Percentiles rank a stretch among this genome's conserved stretches.
phyloP scores from a whole-genome alignment of 1,284 basidiomycete genomes.

The Irpex sp. region DNA sequence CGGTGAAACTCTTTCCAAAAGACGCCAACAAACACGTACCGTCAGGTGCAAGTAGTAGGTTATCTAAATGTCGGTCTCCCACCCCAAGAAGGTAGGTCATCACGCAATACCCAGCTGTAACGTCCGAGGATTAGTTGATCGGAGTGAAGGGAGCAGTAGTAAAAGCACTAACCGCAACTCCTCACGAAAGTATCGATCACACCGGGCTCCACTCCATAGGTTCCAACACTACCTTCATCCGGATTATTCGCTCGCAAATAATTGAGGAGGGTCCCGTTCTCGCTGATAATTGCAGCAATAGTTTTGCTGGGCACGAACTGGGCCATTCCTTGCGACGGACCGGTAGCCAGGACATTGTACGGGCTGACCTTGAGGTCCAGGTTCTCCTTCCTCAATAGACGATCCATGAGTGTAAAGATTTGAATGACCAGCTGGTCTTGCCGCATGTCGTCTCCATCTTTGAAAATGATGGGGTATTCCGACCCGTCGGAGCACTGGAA shows the following conservation, averaged over 20 bases:
- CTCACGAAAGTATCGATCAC: slow-evolving; percentile 97
- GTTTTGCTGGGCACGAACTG: slow-evolving; percentile 97
- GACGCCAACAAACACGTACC: slow-evolving; percentile 45
- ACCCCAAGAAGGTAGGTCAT: slow-evolving; percentile 97
- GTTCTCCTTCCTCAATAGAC: slow-evolving; percentile 91
- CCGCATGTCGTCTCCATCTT: slow-evolving; percentile 97
- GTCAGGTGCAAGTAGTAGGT: slow-evolving; percentile 89
- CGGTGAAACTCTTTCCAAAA: neutral
- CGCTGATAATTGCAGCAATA: slow-evolving; percentile 89
- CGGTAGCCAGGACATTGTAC: slow-evolving; percentile 94
- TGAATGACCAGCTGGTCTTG: slow-evolving; percentile 98
- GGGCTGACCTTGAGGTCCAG: slow-evolving; percentile 91
- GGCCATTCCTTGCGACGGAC: slow-evolving; percentile 90
- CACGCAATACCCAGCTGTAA: slow-evolving; percentile 93
- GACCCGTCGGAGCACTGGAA: slow-evolving; percentile 77
- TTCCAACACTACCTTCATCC: slow-evolving; percentile 89
- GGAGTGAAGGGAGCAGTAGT: neutral
- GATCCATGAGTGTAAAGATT: slow-evolving; percentile 97
- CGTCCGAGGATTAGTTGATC: neutral
- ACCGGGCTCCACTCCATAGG: slow-evolving; percentile 86
- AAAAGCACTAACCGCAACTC: slow-evolving; percentile 80
- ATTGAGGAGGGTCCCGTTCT: slow-evolving; percentile 88
- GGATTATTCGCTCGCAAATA: slow-evolving; percentile 86
- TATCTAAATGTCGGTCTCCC: slow-evolving; percentile 96
- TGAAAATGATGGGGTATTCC: slow-evolving; percentile 95